Conservation (phyloP, 768 basidiomycete genomes). For the Coprinellus micaceus region DNA sequence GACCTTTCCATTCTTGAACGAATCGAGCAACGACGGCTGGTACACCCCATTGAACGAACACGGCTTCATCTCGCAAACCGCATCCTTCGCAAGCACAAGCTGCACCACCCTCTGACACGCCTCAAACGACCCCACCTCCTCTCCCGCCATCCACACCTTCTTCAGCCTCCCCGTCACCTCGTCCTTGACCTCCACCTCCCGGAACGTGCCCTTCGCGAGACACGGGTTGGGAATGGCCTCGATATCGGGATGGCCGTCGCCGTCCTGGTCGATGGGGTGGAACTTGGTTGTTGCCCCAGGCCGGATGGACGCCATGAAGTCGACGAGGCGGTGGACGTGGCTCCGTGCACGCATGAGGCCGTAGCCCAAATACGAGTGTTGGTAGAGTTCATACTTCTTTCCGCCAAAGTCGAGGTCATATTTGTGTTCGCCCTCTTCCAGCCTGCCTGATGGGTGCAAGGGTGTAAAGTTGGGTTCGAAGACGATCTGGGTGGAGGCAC, state of each 20-base stretch:
- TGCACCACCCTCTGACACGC: conserved; percentile 82
- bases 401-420: conserved; percentile 80
- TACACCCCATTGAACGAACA: conserved; percentile 98
- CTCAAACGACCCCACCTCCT: conserved; percentile 77
- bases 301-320: conserved; percentile 68
- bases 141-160: conserved; percentile 85
- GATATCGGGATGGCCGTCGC: conserved; percentile 5
- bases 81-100: conserved; percentile 91
- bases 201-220: conserved; percentile 60
- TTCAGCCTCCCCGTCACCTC: conserved; percentile 33
- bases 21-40: conserved; percentile 87
- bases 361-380: conserved; percentile 97
- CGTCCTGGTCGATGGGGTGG: conserved; percentile 17
- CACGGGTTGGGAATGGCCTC: conserved; percentile 71
- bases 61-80: conserved; percentile 88
- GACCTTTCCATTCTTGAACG: conserved; percentile 81
- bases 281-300: conserved; percentile 12
- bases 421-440: conserved; percentile 86
- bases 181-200: conserved; percentile 62
- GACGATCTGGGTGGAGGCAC: conserved; percentile 96
- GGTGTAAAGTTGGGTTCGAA: conserved; percentile 72
- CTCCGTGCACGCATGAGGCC: conserved; percentile 86
- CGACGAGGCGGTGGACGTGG: conserved; percentile 84
- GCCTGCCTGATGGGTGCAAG: conserved; percentile 28
- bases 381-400: conserved; percentile 73